These are phyloP conservation scores for Arabidopsis arenosa DNA, from an alignment of 345 rosid species.

Conservation along the genomic window DNA sequence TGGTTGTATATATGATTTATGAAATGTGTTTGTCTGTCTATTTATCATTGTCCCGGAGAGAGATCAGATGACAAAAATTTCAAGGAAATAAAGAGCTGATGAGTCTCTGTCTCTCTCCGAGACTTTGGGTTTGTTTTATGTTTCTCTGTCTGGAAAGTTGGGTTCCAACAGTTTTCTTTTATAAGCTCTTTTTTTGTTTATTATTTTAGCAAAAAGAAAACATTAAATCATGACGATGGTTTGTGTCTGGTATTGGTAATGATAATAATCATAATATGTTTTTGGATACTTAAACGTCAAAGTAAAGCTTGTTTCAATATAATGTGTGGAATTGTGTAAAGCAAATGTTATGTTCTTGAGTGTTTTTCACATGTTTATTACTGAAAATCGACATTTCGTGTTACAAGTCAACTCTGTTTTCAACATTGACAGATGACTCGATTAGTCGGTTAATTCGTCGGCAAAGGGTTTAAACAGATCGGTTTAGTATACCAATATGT, in stretches of 20 bases:
- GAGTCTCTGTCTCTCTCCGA: conserved; percentile 35
- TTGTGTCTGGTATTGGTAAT: conserved; percentile 40
- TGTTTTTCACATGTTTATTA: conserved; percentile 16
- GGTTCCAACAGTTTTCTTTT: neutral
- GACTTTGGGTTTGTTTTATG: conserved; percentile 29
- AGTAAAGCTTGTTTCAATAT: conserved; percentile 30
- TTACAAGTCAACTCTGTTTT: neutral
- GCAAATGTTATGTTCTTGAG: conserved; percentile 22
- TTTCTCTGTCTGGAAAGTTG: conserved; percentile 18
- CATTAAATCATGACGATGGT: conserved; percentile 35
- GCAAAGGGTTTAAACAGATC: neutral
- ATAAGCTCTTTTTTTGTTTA: neutral
- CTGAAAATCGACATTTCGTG: neutral
- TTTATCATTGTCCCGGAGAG: conserved; percentile 32
- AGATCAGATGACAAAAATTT: conserved; percentile 24
- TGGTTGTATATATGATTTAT: conserved; percentile 40
- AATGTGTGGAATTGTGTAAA: neutral
- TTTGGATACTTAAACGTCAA: conserved; percentile 25
- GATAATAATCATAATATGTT: conserved; percentile 32
- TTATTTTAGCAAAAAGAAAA: conserved; percentile 4
- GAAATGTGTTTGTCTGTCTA: conserved; percentile 31
- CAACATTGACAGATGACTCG: neutral
- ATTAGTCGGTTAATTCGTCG: neutral
- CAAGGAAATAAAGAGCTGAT: neutral
- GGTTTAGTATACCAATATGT: neutral